These are phyloP conservation scores for Mucor irregularis DNA, from an alignment of 371 early-diverging fungal species.

Conservation along the genomic window DNA sequence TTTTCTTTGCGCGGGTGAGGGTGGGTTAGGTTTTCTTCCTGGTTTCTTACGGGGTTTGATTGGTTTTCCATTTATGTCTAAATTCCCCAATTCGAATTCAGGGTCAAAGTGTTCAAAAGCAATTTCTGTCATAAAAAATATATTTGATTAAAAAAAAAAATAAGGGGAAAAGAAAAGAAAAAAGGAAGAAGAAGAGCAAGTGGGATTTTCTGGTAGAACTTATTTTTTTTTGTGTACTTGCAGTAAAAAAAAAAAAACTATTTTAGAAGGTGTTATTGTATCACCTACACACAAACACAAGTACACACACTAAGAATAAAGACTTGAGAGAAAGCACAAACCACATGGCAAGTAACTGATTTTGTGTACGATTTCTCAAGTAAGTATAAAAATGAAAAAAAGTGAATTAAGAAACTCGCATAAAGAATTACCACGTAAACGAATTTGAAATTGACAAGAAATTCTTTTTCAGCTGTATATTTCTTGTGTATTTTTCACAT, in stretches of 20 bases:
- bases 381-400: too few relatives aligned
- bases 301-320: too few relatives aligned
- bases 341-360: too few relatives aligned
- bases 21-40: slow-evolving; percentile 50
- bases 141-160: not conserved
- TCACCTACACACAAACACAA: not conserved
- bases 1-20: slow-evolving; percentile 60
- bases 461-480: too few relatives aligned
- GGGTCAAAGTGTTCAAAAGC: slow-evolving; percentile 51
- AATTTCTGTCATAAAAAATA: slow-evolving; percentile 18
- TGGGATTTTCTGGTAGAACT: not conserved
- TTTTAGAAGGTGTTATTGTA: not conserved
- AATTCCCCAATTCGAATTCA: slow-evolving; percentile 35
- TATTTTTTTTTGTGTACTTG: too few relatives aligned
- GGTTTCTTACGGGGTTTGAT: slow-evolving; percentile 47
- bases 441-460: too few relatives aligned
- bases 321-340: too few relatives aligned
- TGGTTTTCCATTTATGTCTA: slow-evolving; percentile 37
- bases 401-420: too few relatives aligned
- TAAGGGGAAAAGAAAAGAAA: not conserved
- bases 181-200: not conserved
- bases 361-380: too few relatives aligned
- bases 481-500: slow-evolving; percentile 13
- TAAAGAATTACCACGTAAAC: too few relatives aligned
- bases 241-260: too few relatives aligned